Evolutionary conservation across 2,329 filamentous ascomycete species (phyloP), one percentile per base, ranked within the genome.

Genomic region (Cordyceps fumosorosea): DNA sequence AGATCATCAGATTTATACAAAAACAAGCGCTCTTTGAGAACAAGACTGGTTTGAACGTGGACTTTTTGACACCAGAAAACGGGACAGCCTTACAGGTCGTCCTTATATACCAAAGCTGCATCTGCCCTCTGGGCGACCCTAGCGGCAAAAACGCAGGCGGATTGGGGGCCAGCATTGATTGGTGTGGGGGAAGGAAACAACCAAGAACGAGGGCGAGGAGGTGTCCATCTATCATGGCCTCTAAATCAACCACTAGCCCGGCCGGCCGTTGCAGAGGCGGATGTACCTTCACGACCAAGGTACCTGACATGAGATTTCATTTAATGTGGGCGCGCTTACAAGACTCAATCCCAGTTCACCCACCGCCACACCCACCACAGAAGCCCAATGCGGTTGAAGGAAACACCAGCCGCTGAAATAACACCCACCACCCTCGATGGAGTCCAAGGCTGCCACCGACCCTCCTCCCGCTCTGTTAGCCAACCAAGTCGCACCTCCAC

Each of bases 151-250:
- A 40, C 12, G 47, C 50, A 60, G 57, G 48, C 26, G 37, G 24
- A 60, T 60, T 60, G 57, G 57, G 57, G 57, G 57, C 57, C 50
- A 20, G 32, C 57, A 53, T 42, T 24, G 57, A 53, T 42, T 24
- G 57, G 47, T 60, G 57, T 60, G 57, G 57, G 57, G 57, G 37
- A 60, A 47, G 45, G 50, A 60, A 54, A 18, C 26, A 53, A 26
- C 16, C 42, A 56, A 44, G 29, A 34, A 59, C 34, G 26, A 51
- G 16, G 18, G 14, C 16, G 48, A 56, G 56, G 29, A 42, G 47
- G 57, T 34, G 57, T 60, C 29, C 8, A 22, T 24, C 26, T 60
- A 60, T 57, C 20, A 47, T 40, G 44, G 29, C 29, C 42, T 29
- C 42, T 40, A 56, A 45, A 56, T 56, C 42, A 40, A 40, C 18